Evolutionary conservation across 495 filamentous ascomycete genomes (phyloP).

Genomic region (Penicillium riverlandense): DNA sequence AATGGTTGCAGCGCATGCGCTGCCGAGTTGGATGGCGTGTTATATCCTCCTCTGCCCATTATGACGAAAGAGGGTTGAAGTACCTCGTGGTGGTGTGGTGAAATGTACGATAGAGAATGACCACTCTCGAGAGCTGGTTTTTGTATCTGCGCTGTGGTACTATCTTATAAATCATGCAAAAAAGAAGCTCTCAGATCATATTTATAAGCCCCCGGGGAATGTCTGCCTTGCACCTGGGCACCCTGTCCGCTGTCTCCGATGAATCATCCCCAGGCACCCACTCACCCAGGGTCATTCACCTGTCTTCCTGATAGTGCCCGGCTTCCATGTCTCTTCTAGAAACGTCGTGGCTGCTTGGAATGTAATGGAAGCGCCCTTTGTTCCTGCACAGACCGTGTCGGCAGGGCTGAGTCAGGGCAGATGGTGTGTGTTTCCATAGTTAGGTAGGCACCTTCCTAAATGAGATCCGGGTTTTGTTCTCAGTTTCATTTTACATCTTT

Average conservation of each 20-base stretch:
- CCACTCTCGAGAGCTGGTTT: background rate
- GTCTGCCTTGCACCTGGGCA: constrained; percentile 4
- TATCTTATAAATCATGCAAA: constrained; percentile 1
- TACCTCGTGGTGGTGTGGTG: no score
- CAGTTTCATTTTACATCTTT: no score
- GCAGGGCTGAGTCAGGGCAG: constrained; percentile 14
- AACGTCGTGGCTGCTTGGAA: no score
- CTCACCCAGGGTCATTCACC: background rate
- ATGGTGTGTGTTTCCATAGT: background rate
- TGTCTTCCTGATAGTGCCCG: background rate
- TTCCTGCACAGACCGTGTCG: constrained; percentile 1
- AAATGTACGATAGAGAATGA: background rate
- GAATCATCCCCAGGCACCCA: constrained; percentile 9
- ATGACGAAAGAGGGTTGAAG: background rate
- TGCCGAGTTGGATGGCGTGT: constrained; percentile 20
- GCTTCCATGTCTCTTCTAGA: no score
- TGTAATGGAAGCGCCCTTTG: no score
- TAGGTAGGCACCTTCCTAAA: no score
- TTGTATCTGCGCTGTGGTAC: background rate
- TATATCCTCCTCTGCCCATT: constrained; percentile 52
- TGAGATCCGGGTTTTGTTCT: no score
- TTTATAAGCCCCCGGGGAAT: background rate
- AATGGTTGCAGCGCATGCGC: background rate
- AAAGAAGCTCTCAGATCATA: background rate
- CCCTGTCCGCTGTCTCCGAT: background rate